Conservation (phyloP, 768 basidiomycete species). For the Boletus patriciae region DNA sequence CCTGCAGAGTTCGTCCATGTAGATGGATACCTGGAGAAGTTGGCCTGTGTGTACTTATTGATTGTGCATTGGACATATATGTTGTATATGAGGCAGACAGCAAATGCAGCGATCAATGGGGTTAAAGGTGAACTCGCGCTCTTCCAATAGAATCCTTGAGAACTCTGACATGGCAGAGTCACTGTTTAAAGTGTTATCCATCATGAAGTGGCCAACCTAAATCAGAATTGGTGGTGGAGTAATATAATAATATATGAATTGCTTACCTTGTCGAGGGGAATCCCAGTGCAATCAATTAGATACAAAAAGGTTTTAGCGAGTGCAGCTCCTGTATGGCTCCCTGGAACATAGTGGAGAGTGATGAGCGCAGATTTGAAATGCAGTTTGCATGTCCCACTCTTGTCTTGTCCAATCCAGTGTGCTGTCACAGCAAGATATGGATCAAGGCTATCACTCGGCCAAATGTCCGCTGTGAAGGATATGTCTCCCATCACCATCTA, state of each 20-base stretch:
- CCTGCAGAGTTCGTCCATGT: conserved; percentile 8
- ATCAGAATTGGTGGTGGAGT: neutral
- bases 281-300: conserved; percentile 1
- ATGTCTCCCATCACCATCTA: too few species aligned
- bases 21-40: neutral
- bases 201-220: conserved; percentile 12
- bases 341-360: conserved; percentile 12
- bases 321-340: conserved; percentile 11
- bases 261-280: conserved; percentile 5
- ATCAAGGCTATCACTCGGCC: neutral
- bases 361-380: conserved; percentile 11
- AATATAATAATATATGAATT: neutral
- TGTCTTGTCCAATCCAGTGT: neutral
- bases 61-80: conserved; percentile 18
- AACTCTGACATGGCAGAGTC: conserved; percentile 4
- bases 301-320: neutral
- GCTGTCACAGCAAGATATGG: neutral
- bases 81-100: conserved; percentile 28
- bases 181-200: conserved; percentile 24
- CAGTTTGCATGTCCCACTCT: neutral
- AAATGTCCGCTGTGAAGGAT: neutral
- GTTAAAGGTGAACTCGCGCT: neutral
- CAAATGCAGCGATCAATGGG: neutral
- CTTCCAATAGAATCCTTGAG: neutral
- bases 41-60: neutral